A percentile compares a stretch with the other conserved stretches of the same genome.
phyloP scores from a whole-genome alignment of 2,329 filamentous ascomycete genomes.

The Trichoderma sp. region DNA sequence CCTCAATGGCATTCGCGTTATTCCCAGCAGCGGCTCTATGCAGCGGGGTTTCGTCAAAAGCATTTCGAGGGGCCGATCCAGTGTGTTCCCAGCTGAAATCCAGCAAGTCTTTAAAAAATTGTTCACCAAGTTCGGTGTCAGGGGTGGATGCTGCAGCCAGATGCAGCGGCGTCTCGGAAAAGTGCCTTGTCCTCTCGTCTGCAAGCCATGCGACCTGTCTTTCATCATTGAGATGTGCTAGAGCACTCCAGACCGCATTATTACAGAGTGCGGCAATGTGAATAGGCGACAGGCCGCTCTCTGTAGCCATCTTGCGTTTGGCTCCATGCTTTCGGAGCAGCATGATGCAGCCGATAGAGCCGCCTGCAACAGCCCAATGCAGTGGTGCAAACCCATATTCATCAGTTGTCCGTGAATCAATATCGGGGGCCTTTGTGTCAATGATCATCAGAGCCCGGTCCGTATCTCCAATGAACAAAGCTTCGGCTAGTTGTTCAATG shows the following conservation, averaged over 20 bases:
- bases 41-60: constrained; percentile 26
- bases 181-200: neutral
- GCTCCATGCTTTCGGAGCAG: constrained; percentile 6
- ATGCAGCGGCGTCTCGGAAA: constrained; percentile 14
- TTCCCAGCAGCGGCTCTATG: constrained; percentile 22
- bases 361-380: constrained; percentile 24
- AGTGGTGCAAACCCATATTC: constrained; percentile 12
- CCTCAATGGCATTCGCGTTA: neutral
- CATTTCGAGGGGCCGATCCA: neutral
- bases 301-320: neutral
- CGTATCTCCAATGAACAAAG: constrained; percentile 14
- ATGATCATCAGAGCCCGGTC: neutral
- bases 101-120: constrained; percentile 4
- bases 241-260: constrained; percentile 3
- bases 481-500: constrained; percentile 8
- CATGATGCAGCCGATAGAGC: neutral
- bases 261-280: constrained; percentile 22
- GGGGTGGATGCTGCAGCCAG: constrained; percentile 20
- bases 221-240: neutral
- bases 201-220: neutral
- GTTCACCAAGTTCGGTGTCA: neutral
- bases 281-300: neutral
- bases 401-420: neutral
- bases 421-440: neutral
- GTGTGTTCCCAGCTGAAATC: neutral